Conservation (phyloP, 139 green algal genomes). For the Penium margaritaceum region DNA sequence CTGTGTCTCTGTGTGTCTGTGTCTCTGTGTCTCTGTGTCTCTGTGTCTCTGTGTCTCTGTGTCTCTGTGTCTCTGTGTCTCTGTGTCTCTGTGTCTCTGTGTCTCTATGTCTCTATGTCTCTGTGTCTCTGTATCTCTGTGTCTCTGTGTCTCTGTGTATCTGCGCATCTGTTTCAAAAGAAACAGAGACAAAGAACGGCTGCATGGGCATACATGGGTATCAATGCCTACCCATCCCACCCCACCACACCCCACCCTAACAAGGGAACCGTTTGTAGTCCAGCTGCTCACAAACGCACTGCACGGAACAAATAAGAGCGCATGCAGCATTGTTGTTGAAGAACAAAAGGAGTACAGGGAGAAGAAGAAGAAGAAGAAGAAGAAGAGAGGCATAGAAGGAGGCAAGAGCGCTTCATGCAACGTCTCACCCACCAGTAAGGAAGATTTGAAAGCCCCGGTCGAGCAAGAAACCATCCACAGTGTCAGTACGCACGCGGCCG, state of each 20-base stretch:
- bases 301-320: not conserved
- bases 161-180: not conserved
- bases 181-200: not conserved
- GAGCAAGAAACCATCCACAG: conserved; percentile 84
- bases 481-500: conserved; percentile 81
- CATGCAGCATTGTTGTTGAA: not conserved
- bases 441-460: conserved; percentile 99
- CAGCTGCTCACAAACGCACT: not conserved
- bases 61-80: too few species aligned
- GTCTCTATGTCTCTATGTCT: not conserved
- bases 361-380: not conserved
- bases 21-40: too few species aligned
- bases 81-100: not conserved
- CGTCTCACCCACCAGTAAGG: conserved; percentile 52
- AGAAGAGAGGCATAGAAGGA: too few species aligned
- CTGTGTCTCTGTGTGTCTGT: too few species aligned
- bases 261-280: not conserved
- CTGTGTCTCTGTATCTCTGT: not conserved
- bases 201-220: not conserved
- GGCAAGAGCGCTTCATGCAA: not conserved
- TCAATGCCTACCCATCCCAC: not conserved
- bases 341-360: not conserved
- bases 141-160: not conserved
- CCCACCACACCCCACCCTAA: not conserved
- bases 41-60: too few species aligned